These are phyloP conservation scores for Arabidopsis suecica DNA, from an alignment of 345 rosid species.

Conservation along the genomic window DNA sequence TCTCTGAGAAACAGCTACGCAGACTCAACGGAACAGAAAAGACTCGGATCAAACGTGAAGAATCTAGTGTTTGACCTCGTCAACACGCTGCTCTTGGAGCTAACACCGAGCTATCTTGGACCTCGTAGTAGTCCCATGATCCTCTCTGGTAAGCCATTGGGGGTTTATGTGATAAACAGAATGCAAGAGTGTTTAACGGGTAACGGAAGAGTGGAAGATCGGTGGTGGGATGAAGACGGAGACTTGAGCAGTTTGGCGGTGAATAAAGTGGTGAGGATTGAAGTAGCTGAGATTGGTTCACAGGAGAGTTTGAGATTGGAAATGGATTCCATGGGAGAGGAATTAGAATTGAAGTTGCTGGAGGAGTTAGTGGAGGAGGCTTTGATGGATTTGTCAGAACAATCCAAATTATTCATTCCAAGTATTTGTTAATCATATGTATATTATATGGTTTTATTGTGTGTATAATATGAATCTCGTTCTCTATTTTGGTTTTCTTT, in stretches of 20 bases:
- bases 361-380: slow-evolving; percentile 84
- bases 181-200: slow-evolving; percentile 74
- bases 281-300: slow-evolving; percentile 80
- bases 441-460: slow-evolving; percentile 29
- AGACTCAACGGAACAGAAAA: slow-evolving; percentile 57
- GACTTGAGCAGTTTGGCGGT: slow-evolving; percentile 69
- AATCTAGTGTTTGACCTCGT: slow-evolving; percentile 80
- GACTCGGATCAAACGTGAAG: slow-evolving; percentile 56
- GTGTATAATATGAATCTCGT: slow-evolving; percentile 39
- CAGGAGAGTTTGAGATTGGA: slow-evolving; percentile 62
- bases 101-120: slow-evolving; percentile 51
- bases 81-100: slow-evolving; percentile 59
- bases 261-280: slow-evolving; percentile 71
- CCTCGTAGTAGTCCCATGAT: slow-evolving; percentile 14
- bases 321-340: slow-evolving; percentile 59
- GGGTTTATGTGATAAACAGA: slow-evolving; percentile 57
- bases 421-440: slow-evolving; percentile 32
- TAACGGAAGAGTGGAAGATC: slow-evolving; percentile 41
- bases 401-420: slow-evolving; percentile 6
- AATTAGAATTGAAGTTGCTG: slow-evolving; percentile 71
- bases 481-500: not conserved
- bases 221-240: slow-evolving; percentile 54
- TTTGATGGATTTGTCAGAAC: slow-evolving; percentile 55
- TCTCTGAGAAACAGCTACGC: slow-evolving; percentile 63
- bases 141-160: slow-evolving; percentile 36